Percentiles rank a stretch among this genome's conserved stretches.
phyloP scores from a whole-genome alignment of 176 grass and related monocot genomes.

The Aegilops umbellulata region DNA sequence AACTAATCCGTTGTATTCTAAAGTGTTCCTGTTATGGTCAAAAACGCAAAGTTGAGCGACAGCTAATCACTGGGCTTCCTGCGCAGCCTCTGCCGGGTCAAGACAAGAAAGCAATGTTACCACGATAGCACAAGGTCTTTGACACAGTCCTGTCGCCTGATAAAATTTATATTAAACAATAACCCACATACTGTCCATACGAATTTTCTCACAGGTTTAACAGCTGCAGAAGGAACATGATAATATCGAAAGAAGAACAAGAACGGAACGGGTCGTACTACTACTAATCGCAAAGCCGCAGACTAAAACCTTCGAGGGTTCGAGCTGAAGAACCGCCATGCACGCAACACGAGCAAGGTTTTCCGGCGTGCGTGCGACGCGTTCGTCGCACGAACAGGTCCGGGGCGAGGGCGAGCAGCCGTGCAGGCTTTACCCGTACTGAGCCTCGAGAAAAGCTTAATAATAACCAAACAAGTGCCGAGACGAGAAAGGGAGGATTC shows the following conservation, averaged over 20 bases:
- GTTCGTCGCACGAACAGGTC: conserved; percentile 29
- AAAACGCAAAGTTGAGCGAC: not conserved
- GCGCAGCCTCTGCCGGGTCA: conserved; percentile 16
- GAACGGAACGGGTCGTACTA: not conserved
- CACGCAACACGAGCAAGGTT: not conserved
- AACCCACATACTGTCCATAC: not conserved
- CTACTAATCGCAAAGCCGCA: not conserved
- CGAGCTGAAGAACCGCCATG: not conserved
- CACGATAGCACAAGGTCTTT: conserved; percentile 13
- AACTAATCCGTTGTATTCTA: conserved; percentile 14
- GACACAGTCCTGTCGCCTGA: not conserved
- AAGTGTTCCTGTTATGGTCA: conserved; percentile 20
- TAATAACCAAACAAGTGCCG: too few species aligned
- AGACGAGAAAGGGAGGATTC: not conserved
- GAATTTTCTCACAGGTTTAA: not conserved
- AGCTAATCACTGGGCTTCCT: not conserved
- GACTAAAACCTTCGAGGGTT: not conserved
- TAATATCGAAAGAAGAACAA: not conserved
- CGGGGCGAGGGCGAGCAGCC: not conserved
- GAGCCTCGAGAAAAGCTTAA: too few species aligned
- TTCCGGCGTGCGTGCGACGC: not conserved
- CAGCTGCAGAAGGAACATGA: not conserved
- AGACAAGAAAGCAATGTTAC: conserved; percentile 26
- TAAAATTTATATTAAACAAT: not conserved
- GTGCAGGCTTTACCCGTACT: too few species aligned